Evolutionary conservation across 768 basidiomycete species (phyloP).

Genomic region (Tricholoma matsutake): DNA sequence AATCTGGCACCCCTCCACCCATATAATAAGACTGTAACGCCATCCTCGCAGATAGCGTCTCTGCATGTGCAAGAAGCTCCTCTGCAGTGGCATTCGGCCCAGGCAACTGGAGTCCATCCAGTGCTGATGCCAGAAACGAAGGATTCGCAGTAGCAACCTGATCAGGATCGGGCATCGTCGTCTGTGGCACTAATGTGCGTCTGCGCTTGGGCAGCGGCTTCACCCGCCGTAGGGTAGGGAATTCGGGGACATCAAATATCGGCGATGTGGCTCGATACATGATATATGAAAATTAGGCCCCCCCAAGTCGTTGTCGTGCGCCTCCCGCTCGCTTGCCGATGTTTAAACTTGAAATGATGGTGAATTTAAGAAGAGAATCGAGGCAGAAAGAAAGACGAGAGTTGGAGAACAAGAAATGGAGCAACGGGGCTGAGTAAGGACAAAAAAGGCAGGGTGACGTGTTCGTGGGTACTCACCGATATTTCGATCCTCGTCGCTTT

Average conservation of each 20-base stretch:
- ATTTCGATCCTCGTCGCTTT: not conserved
- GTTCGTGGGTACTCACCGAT: slow-evolving; percentile 8
- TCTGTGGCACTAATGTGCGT: slow-evolving; percentile 44
- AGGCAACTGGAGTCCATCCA: slow-evolving; percentile 26
- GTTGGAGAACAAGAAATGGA: not conserved
- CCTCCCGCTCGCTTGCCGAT: not conserved
- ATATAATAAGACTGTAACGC: slow-evolving; percentile 58
- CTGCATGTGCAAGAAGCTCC: slow-evolving; percentile 55
- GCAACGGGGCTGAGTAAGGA: slow-evolving; percentile 10
- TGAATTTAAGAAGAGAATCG: slow-evolving; percentile 4
- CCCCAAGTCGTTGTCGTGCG: slow-evolving; percentile 4
- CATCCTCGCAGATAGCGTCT: slow-evolving; percentile 55
- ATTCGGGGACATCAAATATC: slow-evolving; percentile 63
- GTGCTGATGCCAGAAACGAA: slow-evolving; percentile 3
- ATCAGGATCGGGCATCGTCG: slow-evolving; percentile 4
- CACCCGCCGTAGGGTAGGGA: slow-evolving; percentile 59
- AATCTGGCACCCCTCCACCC: slow-evolving; percentile 43
- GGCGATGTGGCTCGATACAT: slow-evolving; percentile 60
- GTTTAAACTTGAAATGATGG: not conserved
- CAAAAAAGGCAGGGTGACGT: slow-evolving; percentile 14
- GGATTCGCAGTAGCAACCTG: not conserved
- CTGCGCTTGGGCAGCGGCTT: slow-evolving; percentile 80
- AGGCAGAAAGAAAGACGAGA: slow-evolving; percentile 1
- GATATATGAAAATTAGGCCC: slow-evolving; percentile 7
- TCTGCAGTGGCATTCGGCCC: slow-evolving; percentile 50